Evolutionary conservation across 257 asterid species (phyloP), one percentile per base, ranked within the genome.

Genomic region (Ajuga chamaepitys): DNA sequence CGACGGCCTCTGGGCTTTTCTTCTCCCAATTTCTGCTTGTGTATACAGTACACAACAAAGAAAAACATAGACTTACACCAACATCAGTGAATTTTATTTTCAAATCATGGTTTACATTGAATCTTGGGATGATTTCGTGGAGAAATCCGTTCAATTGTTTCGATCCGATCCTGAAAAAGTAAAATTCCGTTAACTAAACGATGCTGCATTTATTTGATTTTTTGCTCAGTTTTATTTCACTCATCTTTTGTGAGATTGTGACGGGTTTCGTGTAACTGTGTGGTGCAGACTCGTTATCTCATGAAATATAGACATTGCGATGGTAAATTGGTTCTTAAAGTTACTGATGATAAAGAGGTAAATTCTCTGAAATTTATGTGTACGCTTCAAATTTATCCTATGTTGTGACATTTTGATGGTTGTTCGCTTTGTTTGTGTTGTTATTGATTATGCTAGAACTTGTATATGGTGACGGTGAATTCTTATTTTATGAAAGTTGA

Each of bases 221-320:
- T 26, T 25, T 2, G 2, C 21, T 25, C 37, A 5, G 45, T 0
- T 1, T 13, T 71, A 0, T 17, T 16, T 20, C 9, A 4, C 5
- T 25, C 9, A 4, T 34, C 6, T 32, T 21, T 7, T 66, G 34
- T 60, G 21, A 9, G 57, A n/a, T 68, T 18, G 38, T 57, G 28
- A 70, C 67, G 56, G 8, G 5, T 47, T 2, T 69, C 9, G 48
- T 54, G 48, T 62, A 42, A 7, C 57, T 55, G 26, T 21, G 26
- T 51, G 58, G 41, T 20, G 38, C 90, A 91, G 95, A 91, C 95
- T 63, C 91, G 96, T 24, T 91, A 88, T 61, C 63, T 62, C 66
- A 85, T 91, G 96, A 91, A 88, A 67, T 91, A 91, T 81, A 79
- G 98, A 72, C 85, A 88, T 57, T 85, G 91, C 46, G 98, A 88